phyloP scores from a whole-genome alignment of 1,284 basidiomycete genomes.

The Cryptococcus amylolentus region DNA sequence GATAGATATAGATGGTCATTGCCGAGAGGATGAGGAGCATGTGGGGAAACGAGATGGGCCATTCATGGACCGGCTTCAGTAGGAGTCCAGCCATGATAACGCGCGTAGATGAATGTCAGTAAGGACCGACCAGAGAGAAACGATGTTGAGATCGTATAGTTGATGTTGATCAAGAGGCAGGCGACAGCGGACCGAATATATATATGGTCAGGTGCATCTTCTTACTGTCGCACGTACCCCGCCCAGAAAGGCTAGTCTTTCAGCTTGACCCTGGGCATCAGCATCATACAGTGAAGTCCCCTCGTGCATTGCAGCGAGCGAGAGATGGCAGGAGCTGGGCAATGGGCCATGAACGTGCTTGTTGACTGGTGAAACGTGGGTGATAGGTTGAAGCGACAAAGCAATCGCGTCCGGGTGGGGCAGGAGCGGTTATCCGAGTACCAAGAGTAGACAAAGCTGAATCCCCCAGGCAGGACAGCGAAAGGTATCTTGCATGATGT shows the following conservation, averaged over 20 bases:
- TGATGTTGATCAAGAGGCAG: conserved; percentile 57
- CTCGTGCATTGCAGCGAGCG: background rate
- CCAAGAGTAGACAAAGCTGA: too few species aligned
- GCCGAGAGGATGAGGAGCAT: background rate
- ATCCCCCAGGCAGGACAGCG: too few species aligned
- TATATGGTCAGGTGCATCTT: background rate
- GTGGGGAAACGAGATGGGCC: background rate
- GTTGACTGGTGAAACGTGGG: background rate
- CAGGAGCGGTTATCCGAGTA: too few species aligned
- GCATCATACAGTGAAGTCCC: background rate
- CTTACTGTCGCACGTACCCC: background rate
- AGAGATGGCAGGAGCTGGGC: background rate
- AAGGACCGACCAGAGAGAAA: conserved; percentile 20
- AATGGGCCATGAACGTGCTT: background rate
- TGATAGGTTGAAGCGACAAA: background rate
- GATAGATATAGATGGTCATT: background rate
- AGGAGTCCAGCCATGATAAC: background rate
- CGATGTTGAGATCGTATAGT: conserved; percentile 48
- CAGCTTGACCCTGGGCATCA: background rate
- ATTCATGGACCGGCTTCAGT: background rate
- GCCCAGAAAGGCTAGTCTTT: background rate
- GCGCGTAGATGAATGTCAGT: too few species aligned
- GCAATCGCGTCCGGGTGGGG: too few species aligned
- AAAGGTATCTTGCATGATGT: too few species aligned
- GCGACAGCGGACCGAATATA: conserved; percentile 51